phyloP scores from a whole-genome alignment of 805 yeast species.

The Teunomyces lycoperdinae region DNA sequence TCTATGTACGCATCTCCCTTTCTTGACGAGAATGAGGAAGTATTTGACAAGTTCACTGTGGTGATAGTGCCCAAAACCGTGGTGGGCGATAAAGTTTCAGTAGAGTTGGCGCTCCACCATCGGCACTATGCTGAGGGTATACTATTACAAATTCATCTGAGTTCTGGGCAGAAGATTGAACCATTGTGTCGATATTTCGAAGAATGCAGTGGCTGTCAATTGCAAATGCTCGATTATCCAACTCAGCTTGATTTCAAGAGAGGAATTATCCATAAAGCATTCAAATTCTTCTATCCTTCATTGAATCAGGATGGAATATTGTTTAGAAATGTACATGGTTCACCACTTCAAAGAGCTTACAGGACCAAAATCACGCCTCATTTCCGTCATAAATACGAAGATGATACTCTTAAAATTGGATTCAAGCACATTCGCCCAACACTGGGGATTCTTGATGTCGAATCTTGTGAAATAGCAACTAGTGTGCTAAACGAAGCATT shows the following conservation, averaged over 20 bases:
- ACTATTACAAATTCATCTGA: constrained; percentile 16
- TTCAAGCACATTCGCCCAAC: constrained; percentile 24
- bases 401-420: constrained; percentile 22
- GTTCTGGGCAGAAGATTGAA: not conserved
- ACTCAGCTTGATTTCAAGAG: constrained; percentile 36
- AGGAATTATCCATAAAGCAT: constrained; percentile 32
- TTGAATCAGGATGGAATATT: constrained; percentile 5
- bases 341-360: constrained; percentile 38
- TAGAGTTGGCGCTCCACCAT: constrained; percentile 29
- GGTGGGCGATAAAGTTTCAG: constrained; percentile 35
- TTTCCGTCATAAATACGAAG: constrained; percentile 14
- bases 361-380: constrained; percentile 45
- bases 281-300: constrained; percentile 30
- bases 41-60: constrained; percentile 18
- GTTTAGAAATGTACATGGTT: constrained; percentile 28
- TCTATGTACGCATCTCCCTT: constrained; percentile 15
- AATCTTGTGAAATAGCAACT: constrained; percentile 38
- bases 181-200: constrained; percentile 33
- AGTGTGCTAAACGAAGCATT: constrained; percentile 25
- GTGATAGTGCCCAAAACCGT: constrained; percentile 37
- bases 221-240: constrained; percentile 39
- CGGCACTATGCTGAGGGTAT: constrained; percentile 29
- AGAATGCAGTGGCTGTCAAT: constrained; percentile 41
- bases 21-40: constrained; percentile 11
- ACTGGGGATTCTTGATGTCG: constrained; percentile 27